These are phyloP conservation scores for Tinospora cordifolia DNA, from an alignment of 164 flowering plant genomes.

Conservation along the genomic window DNA sequence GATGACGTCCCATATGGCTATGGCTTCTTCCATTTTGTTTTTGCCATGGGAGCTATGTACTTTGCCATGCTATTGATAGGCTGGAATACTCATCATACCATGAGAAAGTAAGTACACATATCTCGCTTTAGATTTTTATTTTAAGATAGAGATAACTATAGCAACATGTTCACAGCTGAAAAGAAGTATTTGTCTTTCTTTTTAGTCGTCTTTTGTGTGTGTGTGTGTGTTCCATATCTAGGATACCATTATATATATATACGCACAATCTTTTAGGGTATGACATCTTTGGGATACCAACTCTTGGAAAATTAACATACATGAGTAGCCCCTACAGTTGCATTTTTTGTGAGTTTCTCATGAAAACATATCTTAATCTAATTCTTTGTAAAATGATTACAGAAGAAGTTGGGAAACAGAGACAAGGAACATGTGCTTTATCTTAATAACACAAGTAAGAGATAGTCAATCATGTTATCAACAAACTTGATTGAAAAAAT, in stretches of 20 bases:
- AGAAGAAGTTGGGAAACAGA: background rate
- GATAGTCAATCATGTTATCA: background rate
- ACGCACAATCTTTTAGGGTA: too few relatives aligned
- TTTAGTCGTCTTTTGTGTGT: too few relatives aligned
- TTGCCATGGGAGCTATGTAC: slow-evolving; percentile 89
- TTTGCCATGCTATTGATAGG: slow-evolving; percentile 81
- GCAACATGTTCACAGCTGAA: too few relatives aligned
- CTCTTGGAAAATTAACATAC: too few relatives aligned
- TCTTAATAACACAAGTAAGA: background rate
- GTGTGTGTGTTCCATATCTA: too few relatives aligned
- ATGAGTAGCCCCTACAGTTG: too few relatives aligned
- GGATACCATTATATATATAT: too few relatives aligned
- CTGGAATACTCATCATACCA: slow-evolving; percentile 73
- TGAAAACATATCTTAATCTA: background rate
- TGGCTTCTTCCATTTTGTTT: slow-evolving; percentile 92
- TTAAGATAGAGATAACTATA: too few relatives aligned
- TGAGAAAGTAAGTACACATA: slow-evolving; percentile 48
- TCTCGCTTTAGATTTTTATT: background rate
- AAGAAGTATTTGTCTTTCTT: too few relatives aligned
- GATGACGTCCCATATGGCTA: slow-evolving; percentile 86
- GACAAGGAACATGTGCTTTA: background rate
- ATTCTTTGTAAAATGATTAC: background rate
- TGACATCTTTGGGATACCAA: too few relatives aligned
- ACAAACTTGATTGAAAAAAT: too few relatives aligned
- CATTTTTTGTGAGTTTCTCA: background rate